Evolutionary conservation across 1,284 basidiomycete species (phyloP).

Genomic region (Microstroma glucosiphilum): DNA sequence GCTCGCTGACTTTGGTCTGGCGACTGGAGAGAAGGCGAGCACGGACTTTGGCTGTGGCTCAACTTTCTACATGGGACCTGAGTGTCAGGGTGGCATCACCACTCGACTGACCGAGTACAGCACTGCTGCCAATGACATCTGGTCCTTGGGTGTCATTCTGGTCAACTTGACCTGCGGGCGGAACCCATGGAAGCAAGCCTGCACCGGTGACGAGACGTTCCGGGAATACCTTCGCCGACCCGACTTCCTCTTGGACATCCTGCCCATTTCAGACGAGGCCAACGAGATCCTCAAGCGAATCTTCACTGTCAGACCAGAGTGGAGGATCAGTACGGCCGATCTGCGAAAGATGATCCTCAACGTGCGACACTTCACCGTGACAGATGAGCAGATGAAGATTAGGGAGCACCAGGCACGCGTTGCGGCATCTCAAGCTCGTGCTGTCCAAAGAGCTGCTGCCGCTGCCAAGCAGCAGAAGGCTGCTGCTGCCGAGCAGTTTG

Average conservation of each 20-base stretch:
- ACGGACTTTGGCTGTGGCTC: conserved; percentile 92
- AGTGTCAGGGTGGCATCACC: conserved; percentile 77
- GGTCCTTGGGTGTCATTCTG: conserved; percentile 86
- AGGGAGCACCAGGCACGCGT: conserved; percentile 25
- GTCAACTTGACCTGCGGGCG: conserved; percentile 83
- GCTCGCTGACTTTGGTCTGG: conserved; percentile 93
- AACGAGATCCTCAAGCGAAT: conserved; percentile 46
- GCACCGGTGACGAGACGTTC: conserved; percentile 67
- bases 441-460: conserved; percentile 24
- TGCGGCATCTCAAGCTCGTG: conserved; percentile 24
- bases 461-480: conserved; percentile 22
- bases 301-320: conserved; percentile 42
- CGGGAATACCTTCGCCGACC: conserved; percentile 44
- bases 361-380: conserved; percentile 44
- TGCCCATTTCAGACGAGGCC: conserved; percentile 46
- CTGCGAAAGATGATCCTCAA: conserved; percentile 34
- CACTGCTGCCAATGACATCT: conserved; percentile 69
- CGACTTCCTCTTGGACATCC: conserved; percentile 44
- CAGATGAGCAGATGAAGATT: conserved; percentile 29
- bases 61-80: conserved; percentile 94
- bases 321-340: conserved; percentile 36
- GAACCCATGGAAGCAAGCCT: conserved; percentile 80
- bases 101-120: conserved; percentile 61
- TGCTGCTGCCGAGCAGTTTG: conserved; percentile 12
- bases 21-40: conserved; percentile 79